phyloP scores from a whole-genome alignment of 139 green algal genomes.

The Haematococcus lacustris region DNA sequence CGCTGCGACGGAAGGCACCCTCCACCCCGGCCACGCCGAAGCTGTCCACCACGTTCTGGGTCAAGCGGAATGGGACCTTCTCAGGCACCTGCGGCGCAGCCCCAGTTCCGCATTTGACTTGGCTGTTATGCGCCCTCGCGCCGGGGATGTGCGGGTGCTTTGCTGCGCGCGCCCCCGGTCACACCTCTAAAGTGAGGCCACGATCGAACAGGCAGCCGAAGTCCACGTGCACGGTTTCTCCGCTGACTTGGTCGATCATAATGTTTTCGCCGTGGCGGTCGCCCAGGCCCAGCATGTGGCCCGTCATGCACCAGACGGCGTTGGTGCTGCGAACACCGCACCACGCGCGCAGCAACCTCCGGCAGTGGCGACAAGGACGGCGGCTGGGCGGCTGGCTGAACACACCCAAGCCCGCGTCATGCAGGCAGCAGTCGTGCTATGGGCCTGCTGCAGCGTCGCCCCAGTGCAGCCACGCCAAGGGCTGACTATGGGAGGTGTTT shows the following conservation, averaged over 20 bases:
- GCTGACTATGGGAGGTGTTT: no score
- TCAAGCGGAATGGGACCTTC: slow-evolving; percentile 94
- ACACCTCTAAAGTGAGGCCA: slow-evolving; percentile 36
- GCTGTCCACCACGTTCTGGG: slow-evolving; percentile 94
- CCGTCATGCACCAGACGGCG: slow-evolving; percentile 65
- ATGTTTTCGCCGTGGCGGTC: slow-evolving; percentile 96
- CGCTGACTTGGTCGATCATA: slow-evolving; percentile 64
- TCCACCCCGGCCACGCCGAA: slow-evolving; percentile 87
- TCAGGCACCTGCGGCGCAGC: slow-evolving; percentile 67
- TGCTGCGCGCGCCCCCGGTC: no score
- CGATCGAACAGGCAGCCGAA: slow-evolving; percentile 95
- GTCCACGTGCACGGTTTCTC: slow-evolving; percentile 74
- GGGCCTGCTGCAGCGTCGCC: neutral
- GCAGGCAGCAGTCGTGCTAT: neutral
- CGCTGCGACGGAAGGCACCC: slow-evolving; percentile 74
- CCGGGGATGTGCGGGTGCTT: no score
- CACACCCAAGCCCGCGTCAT: no score
- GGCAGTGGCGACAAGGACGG: neutral
- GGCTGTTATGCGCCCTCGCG: no score
- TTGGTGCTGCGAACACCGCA: slow-evolving; percentile 42
- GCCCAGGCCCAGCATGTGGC: slow-evolving; percentile 72
- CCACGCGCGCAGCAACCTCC: neutral
- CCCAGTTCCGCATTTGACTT: no score
- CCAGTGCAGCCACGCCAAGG: no score
- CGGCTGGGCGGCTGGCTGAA: neutral